Conservation (phyloP, 1,284 basidiomycete species). For the Cutaneotrichosporon sp. region DNA sequence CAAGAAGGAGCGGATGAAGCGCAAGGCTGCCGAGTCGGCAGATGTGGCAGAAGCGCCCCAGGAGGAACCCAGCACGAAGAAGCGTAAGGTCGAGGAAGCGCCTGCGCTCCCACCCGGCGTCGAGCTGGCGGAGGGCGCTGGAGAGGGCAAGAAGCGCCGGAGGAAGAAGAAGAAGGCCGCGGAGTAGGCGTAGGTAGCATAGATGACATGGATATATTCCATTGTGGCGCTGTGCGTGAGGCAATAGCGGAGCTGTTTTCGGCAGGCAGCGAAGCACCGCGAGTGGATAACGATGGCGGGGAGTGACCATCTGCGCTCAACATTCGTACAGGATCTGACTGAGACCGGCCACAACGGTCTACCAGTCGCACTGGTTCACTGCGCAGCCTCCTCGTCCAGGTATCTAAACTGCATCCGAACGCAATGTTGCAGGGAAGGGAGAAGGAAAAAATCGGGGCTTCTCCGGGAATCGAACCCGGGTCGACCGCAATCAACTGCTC, state of each 20-base stretch:
- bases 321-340: too few species aligned
- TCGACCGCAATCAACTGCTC: neutral
- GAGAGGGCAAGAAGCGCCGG: constrained; percentile 28
- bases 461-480: constrained; percentile 13
- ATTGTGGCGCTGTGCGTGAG: neutral
- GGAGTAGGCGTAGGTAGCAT: constrained; percentile 1
- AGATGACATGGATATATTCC: neutral
- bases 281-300: neutral
- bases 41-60: constrained; percentile 11
- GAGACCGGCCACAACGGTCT: too few species aligned
- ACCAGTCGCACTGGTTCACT: too few species aligned
- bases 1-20: constrained; percentile 53
- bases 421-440: too few species aligned
- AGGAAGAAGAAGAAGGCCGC: constrained; percentile 24
- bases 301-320: neutral
- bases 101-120: constrained; percentile 4
- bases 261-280: too few species aligned
- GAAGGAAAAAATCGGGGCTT: constrained; percentile 2
- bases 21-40: constrained; percentile 15
- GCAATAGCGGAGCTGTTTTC: too few species aligned
- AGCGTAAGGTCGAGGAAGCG: constrained; percentile 8
- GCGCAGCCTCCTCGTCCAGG: too few species aligned
- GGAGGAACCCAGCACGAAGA: constrained; percentile 15
- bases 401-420: too few species aligned
- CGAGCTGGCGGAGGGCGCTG: constrained; percentile 9